phyloP scores from a whole-genome alignment of 1,139 yeast genomes.

The Insectozyma bohioensis region DNA sequence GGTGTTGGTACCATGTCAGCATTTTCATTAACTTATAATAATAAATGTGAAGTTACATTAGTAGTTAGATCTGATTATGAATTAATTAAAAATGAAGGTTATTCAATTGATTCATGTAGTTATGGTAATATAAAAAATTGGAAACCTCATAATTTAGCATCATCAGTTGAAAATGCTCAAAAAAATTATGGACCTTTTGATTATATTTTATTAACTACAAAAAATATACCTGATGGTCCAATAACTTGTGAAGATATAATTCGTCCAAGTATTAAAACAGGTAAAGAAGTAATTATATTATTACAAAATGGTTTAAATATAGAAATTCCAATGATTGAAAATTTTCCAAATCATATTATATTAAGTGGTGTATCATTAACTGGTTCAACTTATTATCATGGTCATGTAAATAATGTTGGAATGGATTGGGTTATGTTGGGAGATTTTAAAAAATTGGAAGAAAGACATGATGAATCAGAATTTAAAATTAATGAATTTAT shows the following conservation, averaged over 20 bases:
- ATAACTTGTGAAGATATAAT: slow-evolving; percentile 59
- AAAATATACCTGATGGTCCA: slow-evolving; percentile 67
- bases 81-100: slow-evolving; percentile 51
- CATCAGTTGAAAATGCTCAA: slow-evolving; percentile 45
- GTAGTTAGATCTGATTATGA: slow-evolving; percentile 71
- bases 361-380: slow-evolving; percentile 72
- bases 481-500: slow-evolving; percentile 42
- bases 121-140: slow-evolving; percentile 56
- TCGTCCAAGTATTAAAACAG: slow-evolving; percentile 50
- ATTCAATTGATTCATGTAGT: slow-evolving; percentile 56
- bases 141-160: slow-evolving; percentile 51
- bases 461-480: slow-evolving; percentile 18
- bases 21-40: slow-evolving; percentile 47
- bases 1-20: slow-evolving; percentile 75
- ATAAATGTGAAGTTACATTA: slow-evolving; percentile 54
- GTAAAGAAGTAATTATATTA: slow-evolving; percentile 55
- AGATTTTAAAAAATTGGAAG: slow-evolving; percentile 38
- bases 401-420: slow-evolving; percentile 50
- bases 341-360: slow-evolving; percentile 58
- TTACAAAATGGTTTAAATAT: slow-evolving; percentile 77
- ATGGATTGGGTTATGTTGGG: slow-evolving; percentile 59
- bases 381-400: slow-evolving; percentile 59
- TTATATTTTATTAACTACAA: slow-evolving; percentile 66
- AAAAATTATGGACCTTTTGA: slow-evolving; percentile 54
- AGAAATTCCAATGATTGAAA: slow-evolving; percentile 57